Conservation (phyloP, 176 grass and related monocot genomes). For the Oryza glumipatula region DNA sequence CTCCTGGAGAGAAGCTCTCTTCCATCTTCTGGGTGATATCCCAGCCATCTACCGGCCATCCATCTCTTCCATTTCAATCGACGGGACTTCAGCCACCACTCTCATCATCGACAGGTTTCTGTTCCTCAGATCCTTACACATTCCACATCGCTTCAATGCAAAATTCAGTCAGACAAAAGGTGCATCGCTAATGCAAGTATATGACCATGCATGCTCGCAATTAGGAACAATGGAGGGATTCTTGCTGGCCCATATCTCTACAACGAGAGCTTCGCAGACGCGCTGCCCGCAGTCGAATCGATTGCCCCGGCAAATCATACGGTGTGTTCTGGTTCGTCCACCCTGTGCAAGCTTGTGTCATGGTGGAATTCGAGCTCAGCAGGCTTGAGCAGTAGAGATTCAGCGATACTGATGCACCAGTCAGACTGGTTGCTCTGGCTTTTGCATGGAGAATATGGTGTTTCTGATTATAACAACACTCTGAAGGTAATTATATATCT, state of each 20-base stretch:
- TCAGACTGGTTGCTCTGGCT: constrained; percentile 94
- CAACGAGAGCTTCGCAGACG: constrained; percentile 72
- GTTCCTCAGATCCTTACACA: neutral
- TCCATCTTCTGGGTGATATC: constrained; percentile 66
- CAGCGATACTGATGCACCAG: constrained; percentile 83
- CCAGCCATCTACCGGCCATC: constrained; percentile 36
- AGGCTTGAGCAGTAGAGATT: neutral
- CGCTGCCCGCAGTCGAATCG: constrained; percentile 57
- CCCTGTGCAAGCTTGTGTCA: constrained; percentile 81
- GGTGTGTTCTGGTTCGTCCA: constrained; percentile 72
- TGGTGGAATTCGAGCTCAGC: constrained; percentile 55
- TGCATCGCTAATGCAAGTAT: too few species aligned
- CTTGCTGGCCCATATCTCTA: constrained; percentile 72
- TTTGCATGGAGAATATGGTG: constrained; percentile 63
- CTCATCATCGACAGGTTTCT: constrained; percentile 78
- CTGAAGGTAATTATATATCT: constrained; percentile 55
- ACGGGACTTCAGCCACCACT: constrained; percentile 70
- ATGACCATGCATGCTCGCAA: neutral
- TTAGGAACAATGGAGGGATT: constrained; percentile 56
- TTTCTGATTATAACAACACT: constrained; percentile 87
- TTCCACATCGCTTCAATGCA: neutral
- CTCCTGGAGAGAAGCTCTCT: constrained; percentile 76
- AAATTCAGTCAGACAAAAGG: neutral
- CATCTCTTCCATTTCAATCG: constrained; percentile 69
- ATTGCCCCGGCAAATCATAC: constrained; percentile 77